Percentiles rank a stretch among this genome's conserved stretches.
phyloP scores from a whole-genome alignment of 2,329 filamentous ascomycete genomes.

The Monosporascus sp. region DNA sequence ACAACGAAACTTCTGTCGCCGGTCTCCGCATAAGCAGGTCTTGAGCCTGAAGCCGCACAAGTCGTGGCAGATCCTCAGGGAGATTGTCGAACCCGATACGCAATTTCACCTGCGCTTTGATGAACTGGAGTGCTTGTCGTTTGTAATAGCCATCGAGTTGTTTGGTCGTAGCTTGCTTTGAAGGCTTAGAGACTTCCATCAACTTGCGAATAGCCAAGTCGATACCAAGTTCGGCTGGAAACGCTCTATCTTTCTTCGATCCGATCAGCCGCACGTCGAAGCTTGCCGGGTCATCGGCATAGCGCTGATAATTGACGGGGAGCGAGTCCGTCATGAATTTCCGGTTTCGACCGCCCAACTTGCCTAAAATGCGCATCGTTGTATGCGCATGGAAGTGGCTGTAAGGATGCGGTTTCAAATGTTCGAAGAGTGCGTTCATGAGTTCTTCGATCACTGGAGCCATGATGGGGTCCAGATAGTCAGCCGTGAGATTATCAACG shows the following conservation, averaged over 20 bases:
- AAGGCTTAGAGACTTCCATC: constrained; percentile 67
- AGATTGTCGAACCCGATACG: constrained; percentile 82
- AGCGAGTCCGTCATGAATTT: constrained; percentile 92
- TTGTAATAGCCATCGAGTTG: constrained; percentile 81
- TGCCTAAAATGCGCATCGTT: constrained; percentile 93
- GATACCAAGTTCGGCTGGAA: constrained; percentile 79
- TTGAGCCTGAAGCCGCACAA: constrained; percentile 83
- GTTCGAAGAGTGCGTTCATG: constrained; percentile 96
- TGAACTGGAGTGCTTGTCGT: constrained; percentile 81
- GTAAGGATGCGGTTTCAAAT: constrained; percentile 88
- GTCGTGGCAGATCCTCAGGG: constrained; percentile 80
- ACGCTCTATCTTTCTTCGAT: constrained; percentile 80
- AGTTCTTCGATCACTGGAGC: constrained; percentile 97
- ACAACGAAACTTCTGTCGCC: constrained; percentile 62
- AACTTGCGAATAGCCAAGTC: constrained; percentile 86
- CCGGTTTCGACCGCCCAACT: constrained; percentile 88
- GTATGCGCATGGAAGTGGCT: constrained; percentile 97
- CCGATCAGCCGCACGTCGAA: constrained; percentile 87
- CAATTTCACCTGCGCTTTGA: constrained; percentile 85
- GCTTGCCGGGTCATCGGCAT: constrained; percentile 80
- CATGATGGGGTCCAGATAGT: constrained; percentile 98
- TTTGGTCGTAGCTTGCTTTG: constrained; percentile 45
- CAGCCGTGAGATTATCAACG: constrained; percentile 95
- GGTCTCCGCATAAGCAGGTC: constrained; percentile 71
- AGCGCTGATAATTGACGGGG: constrained; percentile 75